Percentiles rank a stretch among this genome's conserved stretches.
Conservation (phyloP, 495 filamentous ascomycete species). For the Penicillium antarcticum region DNA sequence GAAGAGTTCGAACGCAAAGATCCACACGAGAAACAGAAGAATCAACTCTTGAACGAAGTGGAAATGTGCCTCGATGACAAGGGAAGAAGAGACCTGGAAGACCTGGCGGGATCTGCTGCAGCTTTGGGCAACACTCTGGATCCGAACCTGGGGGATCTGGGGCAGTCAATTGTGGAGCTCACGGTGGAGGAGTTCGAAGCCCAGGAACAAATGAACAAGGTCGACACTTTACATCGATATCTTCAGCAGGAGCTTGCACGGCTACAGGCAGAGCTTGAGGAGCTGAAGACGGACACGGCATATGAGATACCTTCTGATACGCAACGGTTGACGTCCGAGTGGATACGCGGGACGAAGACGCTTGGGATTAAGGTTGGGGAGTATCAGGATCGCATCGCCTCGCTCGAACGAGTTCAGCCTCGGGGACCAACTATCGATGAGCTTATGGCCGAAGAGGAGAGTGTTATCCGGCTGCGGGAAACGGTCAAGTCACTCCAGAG, state of each 20-base stretch:
- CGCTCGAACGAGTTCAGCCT: conserved; percentile 34
- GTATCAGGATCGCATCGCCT: conserved; percentile 49
- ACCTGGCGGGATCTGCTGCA: conserved; percentile 35
- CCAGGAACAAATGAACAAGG: conserved; percentile 42
- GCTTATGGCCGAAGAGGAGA: conserved; percentile 47
- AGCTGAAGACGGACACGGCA: conserved; percentile 39
- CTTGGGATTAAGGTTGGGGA: conserved; percentile 56
- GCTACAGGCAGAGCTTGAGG: conserved; percentile 34
- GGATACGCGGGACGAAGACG: conserved; percentile 57
- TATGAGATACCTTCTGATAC: conserved; percentile 51
- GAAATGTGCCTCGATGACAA: conserved; percentile 39
- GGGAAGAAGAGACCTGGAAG: conserved; percentile 32
- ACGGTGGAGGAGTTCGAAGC: conserved; percentile 39
- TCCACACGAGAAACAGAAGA: conserved; percentile 30
- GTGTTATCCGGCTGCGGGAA: conserved; percentile 26
- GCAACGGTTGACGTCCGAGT: conserved; percentile 58
- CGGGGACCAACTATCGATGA: conserved; percentile 47
- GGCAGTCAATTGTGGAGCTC: conserved; percentile 40
- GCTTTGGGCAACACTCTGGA: conserved; percentile 31
- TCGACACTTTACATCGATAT: conserved; percentile 55
- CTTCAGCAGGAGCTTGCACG: conserved; percentile 37
- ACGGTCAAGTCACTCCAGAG: conserved; percentile 50
- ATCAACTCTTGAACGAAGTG: conserved; percentile 36
- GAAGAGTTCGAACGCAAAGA: conserved; percentile 27
- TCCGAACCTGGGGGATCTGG: conserved; percentile 32